These are phyloP conservation scores for Rhizoclosmatium globosum DNA, from an alignment of 192 early-diverging fungal genomes.

Conservation along the genomic window DNA sequence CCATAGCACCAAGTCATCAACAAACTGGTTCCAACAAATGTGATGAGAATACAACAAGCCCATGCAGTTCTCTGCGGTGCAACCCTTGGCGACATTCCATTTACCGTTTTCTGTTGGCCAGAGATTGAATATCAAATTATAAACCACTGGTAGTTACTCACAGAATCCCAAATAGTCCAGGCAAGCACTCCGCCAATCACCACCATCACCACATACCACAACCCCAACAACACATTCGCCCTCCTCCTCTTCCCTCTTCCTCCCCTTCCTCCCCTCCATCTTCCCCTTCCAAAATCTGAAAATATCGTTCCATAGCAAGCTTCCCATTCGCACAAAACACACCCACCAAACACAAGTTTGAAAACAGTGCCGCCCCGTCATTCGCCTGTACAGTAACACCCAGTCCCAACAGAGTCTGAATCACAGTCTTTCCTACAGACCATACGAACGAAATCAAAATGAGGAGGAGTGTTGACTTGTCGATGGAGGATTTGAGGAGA, in stretches of 20 bases:
- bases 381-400: not conserved
- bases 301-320: slow-evolving; percentile 32
- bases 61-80: slow-evolving; percentile 10
- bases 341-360: not conserved
- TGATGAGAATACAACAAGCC: not conserved
- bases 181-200: not conserved
- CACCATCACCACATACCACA: not conserved
- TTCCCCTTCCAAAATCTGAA: not conserved
- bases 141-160: too few relatives aligned
- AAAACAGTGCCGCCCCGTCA: not conserved
- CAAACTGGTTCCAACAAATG: not conserved
- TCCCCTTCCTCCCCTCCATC: too few relatives aligned
- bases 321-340: slow-evolving; percentile 6
- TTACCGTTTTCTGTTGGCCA: not conserved
- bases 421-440: slow-evolving; percentile 6
- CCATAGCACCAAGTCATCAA: slow-evolving; percentile 2
- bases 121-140: too few relatives aligned
- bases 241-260: too few relatives aligned
- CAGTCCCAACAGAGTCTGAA: not conserved
- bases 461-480: not conserved
- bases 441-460: slow-evolving; percentile 3
- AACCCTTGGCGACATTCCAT: slow-evolving; percentile 1
- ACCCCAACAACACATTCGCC: not conserved
- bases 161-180: not conserved
- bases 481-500: slow-evolving; percentile 7